A percentile compares a stretch with the other conserved stretches of the same genome.
These are phyloP conservation scores for Manihot esculenta DNA, from an alignment of 441 rosid genomes.

Conservation along the genomic window DNA sequence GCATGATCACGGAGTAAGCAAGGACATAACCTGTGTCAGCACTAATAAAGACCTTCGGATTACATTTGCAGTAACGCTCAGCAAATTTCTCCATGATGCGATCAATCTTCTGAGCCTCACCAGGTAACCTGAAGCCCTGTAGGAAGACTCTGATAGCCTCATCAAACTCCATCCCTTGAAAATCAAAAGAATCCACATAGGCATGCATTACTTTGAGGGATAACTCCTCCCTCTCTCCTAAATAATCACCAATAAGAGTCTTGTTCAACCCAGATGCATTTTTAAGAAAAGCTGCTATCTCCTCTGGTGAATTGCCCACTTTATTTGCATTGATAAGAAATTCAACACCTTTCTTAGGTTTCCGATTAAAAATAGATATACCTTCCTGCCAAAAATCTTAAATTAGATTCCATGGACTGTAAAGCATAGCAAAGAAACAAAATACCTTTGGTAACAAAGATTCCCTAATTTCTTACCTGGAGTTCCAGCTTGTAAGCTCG, in stretches of 20 bases:
- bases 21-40: conserved; percentile 99
- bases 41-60: conserved; percentile 88
- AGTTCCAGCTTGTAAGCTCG: conserved; percentile 99
- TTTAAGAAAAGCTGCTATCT: conserved; percentile 90
- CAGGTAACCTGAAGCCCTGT: conserved; percentile 96
- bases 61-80: conserved; percentile 96
- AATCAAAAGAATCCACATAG: conserved; percentile 92
- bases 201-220: conserved; percentile 97
- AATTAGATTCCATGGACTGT: conserved; percentile 35
- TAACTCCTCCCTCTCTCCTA: conserved; percentile 97
- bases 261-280: conserved; percentile 86
- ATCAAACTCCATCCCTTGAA: conserved; percentile 89
- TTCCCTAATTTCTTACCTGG: conserved; percentile 52
- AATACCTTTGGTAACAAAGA: conserved; percentile 5
- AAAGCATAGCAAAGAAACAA: conserved; percentile 12
- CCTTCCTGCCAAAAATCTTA: conserved; percentile 93
- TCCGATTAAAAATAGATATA: conserved; percentile 96
- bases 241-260: conserved; percentile 91
- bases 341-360: conserved; percentile 95
- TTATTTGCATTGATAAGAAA: conserved; percentile 95
- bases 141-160: conserved; percentile 90
- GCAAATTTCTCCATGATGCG: conserved; percentile 99
- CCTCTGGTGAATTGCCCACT: conserved; percentile 93
- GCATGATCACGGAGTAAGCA: conserved; percentile 97
- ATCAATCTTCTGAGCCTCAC: conserved; percentile 99